Conservation (phyloP, 345 rosid genomes). For the Arabidopsis suecica region DNA sequence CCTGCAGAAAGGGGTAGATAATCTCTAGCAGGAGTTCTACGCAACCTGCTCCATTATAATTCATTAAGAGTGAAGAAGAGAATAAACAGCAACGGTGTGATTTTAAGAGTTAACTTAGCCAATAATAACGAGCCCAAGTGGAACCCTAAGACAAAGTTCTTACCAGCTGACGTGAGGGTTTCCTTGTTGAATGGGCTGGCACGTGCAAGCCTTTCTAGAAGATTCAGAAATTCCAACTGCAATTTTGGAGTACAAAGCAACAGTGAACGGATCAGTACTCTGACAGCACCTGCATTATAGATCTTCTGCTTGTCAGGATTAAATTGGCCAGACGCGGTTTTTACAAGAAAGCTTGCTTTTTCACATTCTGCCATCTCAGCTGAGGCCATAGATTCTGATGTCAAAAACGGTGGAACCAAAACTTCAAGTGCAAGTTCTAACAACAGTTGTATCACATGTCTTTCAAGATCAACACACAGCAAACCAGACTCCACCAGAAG, state of each 20-base stretch:
- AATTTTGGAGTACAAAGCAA: conserved; percentile 82
- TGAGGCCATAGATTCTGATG: conserved; percentile 56
- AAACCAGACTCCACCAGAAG: conserved; percentile 85
- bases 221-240: conserved; percentile 77
- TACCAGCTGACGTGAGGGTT: conserved; percentile 88
- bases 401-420: conserved; percentile 76
- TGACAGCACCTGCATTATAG: conserved; percentile 82
- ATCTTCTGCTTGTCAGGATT: conserved; percentile 75
- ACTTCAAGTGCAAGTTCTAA: conserved; percentile 92
- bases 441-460: conserved; percentile 82
- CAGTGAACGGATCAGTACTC: conserved; percentile 74
- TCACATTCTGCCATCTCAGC: conserved; percentile 55
- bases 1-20: conserved; percentile 72
- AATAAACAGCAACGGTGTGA: conserved; percentile 27
- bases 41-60: conserved; percentile 58
- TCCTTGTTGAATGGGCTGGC: conserved; percentile 87
- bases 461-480: conserved; percentile 84
- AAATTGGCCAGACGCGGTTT: conserved; percentile 58
- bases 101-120: conserved; percentile 18
- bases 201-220: conserved; percentile 78
- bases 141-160: conserved; percentile 38
- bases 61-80: conserved; percentile 27
- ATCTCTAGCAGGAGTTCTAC: conserved; percentile 88
- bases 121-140: neutral
- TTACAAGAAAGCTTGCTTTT: conserved; percentile 54